These are phyloP conservation scores for Metarhizium humberi DNA, from an alignment of 2,329 filamentous ascomycete genomes.

Conservation along the genomic window DNA sequence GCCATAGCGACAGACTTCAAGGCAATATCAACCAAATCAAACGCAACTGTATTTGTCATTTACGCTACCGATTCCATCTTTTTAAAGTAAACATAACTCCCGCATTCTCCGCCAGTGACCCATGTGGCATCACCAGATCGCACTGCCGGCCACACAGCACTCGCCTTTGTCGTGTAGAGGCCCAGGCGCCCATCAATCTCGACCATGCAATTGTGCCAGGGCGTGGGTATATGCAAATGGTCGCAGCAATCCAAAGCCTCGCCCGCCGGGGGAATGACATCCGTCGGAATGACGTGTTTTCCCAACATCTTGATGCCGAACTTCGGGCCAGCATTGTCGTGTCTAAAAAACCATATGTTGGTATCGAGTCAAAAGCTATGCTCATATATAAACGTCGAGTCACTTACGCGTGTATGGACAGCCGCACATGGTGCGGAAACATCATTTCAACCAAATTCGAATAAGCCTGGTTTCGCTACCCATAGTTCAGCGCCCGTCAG, in stretches of 20 bases:
- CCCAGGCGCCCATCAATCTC: conserved; percentile 10
- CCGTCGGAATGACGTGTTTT: conserved; percentile 20
- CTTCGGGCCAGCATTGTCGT: conserved; percentile 30
- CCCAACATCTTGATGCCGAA: conserved; percentile 31
- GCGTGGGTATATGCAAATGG: conserved; percentile 27
- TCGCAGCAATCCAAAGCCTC: conserved; percentile 11
- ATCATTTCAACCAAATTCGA: conserved; percentile 36
- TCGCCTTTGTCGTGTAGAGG: conserved; percentile 14
- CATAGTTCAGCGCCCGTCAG: neutral
- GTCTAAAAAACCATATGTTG: conserved; percentile 7
- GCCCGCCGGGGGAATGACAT: conserved; percentile 18
- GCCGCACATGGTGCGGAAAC: conserved; percentile 34
- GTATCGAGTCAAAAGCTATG: neutral
- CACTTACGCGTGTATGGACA: conserved; percentile 35
- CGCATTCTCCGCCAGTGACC: neutral
- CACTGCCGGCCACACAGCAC: conserved; percentile 9
- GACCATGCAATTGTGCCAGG: conserved; percentile 33
- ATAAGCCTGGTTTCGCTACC: conserved; percentile 34
- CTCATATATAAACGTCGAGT: too few relatives aligned
- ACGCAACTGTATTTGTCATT: too few relatives aligned
- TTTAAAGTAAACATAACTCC: neutral
- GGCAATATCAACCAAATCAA: too few relatives aligned
- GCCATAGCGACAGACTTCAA: too few relatives aligned
- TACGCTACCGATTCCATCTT: too few relatives aligned
- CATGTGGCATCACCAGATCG: conserved; percentile 1